Percentiles rank a stretch among this genome's conserved stretches.
phyloP scores from a whole-genome alignment of 257 asterid species.

The Jacaranda copaia region DNA sequence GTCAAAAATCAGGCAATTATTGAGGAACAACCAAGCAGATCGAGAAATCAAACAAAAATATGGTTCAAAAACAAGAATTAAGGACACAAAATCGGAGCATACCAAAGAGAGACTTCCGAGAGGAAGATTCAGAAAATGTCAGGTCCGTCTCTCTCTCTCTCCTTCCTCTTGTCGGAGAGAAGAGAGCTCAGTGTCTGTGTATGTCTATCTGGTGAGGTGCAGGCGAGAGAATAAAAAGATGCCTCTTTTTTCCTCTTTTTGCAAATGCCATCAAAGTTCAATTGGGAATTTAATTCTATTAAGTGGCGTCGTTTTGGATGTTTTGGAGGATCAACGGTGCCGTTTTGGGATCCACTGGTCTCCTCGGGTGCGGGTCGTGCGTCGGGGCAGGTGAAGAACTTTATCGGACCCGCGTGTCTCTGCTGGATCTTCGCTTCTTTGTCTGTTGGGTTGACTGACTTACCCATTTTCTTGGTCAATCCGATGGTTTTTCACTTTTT shows the following conservation, averaged over 20 bases:
- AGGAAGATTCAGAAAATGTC: constrained; percentile 31
- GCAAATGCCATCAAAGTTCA: constrained; percentile 1
- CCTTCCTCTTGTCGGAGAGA: constrained; percentile 43
- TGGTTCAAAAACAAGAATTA: neutral
- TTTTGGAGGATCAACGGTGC: neutral
- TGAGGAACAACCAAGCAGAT: constrained; percentile 44
- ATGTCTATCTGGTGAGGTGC: constrained; percentile 42
- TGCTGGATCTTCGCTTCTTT: constrained; percentile 36
- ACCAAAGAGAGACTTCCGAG: constrained; percentile 46
- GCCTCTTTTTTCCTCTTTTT: constrained; percentile 16
- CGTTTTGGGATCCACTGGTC: neutral
- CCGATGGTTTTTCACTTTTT: too few relatives aligned
- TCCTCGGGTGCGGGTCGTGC: constrained; percentile 27
- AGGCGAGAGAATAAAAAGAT: constrained; percentile 41
- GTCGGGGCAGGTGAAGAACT: constrained; percentile 15
- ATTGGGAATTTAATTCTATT: constrained; percentile 36
- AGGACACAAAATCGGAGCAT: constrained; percentile 38
- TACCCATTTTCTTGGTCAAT: constrained; percentile 26
- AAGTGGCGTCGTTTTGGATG: constrained; percentile 39
- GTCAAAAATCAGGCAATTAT: constrained; percentile 41
- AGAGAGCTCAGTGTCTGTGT: constrained; percentile 40
- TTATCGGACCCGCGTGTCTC: constrained; percentile 38
- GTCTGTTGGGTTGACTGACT: constrained; percentile 36
- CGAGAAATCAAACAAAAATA: constrained; percentile 42
- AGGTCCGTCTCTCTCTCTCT: constrained; percentile 24